A percentile compares a stretch with the other conserved stretches of the same genome.
Conservation (phyloP, 2,329 filamentous ascomycete genomes). For the Penicillium sp. region DNA sequence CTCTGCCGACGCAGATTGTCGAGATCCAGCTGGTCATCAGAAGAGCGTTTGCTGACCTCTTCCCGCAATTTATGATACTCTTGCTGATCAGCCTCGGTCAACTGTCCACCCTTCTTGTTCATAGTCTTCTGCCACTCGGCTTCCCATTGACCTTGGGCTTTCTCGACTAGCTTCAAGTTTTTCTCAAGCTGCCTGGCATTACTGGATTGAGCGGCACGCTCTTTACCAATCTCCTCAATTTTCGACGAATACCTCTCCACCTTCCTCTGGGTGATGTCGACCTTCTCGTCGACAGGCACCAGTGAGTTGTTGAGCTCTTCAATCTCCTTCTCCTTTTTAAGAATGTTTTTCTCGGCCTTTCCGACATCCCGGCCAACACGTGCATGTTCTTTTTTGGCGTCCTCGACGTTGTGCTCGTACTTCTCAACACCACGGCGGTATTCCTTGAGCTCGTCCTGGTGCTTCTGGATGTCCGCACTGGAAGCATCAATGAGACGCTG, state of each 20-base stretch:
- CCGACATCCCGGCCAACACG: slow-evolving; percentile 71
- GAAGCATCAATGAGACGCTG: slow-evolving; percentile 92
- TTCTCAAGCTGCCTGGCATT: slow-evolving; percentile 73
- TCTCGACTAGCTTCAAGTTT: slow-evolving; percentile 79
- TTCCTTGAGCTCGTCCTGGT: slow-evolving; percentile 93
- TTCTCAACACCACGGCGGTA: slow-evolving; percentile 82
- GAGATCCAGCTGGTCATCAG: slow-evolving; percentile 75
- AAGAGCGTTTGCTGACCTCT: slow-evolving; percentile 79
- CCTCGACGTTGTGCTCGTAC: slow-evolving; percentile 75
- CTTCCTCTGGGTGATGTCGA: slow-evolving; percentile 71
- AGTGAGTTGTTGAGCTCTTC: slow-evolving; percentile 82
- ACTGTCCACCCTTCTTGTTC: slow-evolving; percentile 79
- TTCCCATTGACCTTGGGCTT: slow-evolving; percentile 84
- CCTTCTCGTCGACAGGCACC: slow-evolving; percentile 88
- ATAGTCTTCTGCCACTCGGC: slow-evolving; percentile 79
- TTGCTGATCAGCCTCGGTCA: slow-evolving; percentile 81
- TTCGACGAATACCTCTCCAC: slow-evolving; percentile 66
- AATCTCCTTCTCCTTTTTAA: slow-evolving; percentile 78
- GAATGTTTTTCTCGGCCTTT: slow-evolving; percentile 82
- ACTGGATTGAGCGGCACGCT: slow-evolving; percentile 68
- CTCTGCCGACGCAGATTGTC: slow-evolving; percentile 84
- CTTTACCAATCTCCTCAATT: slow-evolving; percentile 68
- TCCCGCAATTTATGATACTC: slow-evolving; percentile 83
- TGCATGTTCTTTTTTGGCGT: slow-evolving; percentile 78
- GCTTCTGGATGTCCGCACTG: slow-evolving; percentile 81